Evolutionary conservation across 2,329 filamentous ascomycete species (phyloP).

Genomic region (Penicillium concentricum): DNA sequence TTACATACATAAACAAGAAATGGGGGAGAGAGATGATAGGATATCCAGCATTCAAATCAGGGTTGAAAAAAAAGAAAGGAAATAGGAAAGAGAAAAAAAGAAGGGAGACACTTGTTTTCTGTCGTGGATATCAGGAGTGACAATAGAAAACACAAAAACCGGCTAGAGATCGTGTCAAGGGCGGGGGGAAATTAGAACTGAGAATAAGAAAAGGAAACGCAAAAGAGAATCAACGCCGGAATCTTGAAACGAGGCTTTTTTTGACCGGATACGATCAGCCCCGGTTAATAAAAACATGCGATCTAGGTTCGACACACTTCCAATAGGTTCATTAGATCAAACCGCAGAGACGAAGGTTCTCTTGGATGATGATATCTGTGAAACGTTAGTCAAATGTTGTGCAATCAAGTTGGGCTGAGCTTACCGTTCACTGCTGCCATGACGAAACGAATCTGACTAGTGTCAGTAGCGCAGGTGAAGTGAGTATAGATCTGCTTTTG

Average conservation of each 20-base stretch:
- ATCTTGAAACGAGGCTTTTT: constrained; percentile 23
- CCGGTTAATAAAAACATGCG: constrained; percentile 33
- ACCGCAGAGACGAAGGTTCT: constrained; percentile 95
- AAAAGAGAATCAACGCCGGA: constrained; percentile 24
- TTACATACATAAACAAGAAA: constrained; percentile 34
- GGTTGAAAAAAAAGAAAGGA: constrained; percentile 28
- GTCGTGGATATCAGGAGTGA: constrained; percentile 26
- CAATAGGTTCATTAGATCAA: constrained; percentile 69
- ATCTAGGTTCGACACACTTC: constrained; percentile 33
- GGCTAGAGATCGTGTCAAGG: constrained; percentile 32
- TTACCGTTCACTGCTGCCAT: constrained; percentile 98
- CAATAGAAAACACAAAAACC: constrained; percentile 23
- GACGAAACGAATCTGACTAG: constrained; percentile 98
- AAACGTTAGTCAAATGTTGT: not conserved
- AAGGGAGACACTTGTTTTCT: constrained; percentile 22
- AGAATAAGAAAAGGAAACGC: constrained; percentile 20
- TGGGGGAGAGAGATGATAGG: constrained; percentile 34
- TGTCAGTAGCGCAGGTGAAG: constrained; percentile 98
- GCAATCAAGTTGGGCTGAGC: constrained; percentile 25
- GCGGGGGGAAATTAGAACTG: constrained; percentile 31
- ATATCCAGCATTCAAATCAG: constrained; percentile 40
- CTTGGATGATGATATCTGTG: constrained; percentile 98
- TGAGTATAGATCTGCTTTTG: constrained; percentile 99
- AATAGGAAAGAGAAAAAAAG: constrained; percentile 29
- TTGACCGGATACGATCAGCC: constrained; percentile 26